These are phyloP conservation scores for Trypanosoma rangeli DNA, from an alignment of 208 protist genomes.

Conservation along the genomic window DNA sequence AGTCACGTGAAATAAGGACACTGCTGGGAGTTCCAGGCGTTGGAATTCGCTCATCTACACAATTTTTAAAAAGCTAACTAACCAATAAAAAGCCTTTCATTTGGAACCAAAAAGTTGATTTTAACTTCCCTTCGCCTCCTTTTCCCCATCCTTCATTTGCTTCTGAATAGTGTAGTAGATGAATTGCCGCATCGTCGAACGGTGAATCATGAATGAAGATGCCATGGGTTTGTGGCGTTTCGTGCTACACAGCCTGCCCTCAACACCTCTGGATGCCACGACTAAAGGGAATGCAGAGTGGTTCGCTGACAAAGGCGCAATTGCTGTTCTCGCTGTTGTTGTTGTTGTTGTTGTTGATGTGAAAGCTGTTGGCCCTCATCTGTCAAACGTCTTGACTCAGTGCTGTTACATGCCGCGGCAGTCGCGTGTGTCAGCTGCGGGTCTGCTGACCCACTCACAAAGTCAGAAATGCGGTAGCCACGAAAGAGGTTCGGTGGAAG, in stretches of 20 bases:
- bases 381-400: background rate
- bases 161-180: background rate
- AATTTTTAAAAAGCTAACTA: background rate
- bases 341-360: background rate
- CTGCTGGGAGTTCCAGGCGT: background rate
- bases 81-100: background rate
- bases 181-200: too few species aligned
- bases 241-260: background rate
- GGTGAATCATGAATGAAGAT: too few species aligned
- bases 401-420: background rate
- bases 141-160: background rate
- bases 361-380: background rate
- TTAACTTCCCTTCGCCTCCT: background rate
- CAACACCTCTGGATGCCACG: background rate
- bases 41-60: background rate
- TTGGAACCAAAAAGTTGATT: background rate
- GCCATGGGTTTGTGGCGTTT: too few species aligned
- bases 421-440: background rate
- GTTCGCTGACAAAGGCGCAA: background rate
- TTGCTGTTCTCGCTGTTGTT: background rate
- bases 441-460: slow-evolving; percentile 33
- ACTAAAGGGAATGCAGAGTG: background rate
- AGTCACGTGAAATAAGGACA: background rate
- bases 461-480: slow-evolving; percentile 46
- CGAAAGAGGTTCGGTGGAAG: slow-evolving; percentile 63